These are phyloP conservation scores for Stenogyne calaminthoides DNA, from an alignment of 305 asterid genomes.

Conservation along the genomic window DNA sequence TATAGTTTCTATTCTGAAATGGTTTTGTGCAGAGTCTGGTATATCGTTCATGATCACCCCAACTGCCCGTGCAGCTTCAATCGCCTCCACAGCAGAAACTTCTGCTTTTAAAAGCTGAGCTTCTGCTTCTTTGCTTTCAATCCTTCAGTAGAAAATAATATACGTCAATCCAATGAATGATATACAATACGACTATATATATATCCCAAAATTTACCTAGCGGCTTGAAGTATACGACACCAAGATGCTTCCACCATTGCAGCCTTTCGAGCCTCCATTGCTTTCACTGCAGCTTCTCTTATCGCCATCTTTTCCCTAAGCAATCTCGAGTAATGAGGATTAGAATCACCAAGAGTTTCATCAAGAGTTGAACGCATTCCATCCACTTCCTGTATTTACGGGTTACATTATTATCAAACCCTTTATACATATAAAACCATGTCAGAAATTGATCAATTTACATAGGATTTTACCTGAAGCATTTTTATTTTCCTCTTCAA, in stretches of 20 bases:
- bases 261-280: slow-evolving; percentile 80
- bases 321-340: slow-evolving; percentile 84
- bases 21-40: slow-evolving; percentile 54
- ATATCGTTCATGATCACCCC: slow-evolving; percentile 83
- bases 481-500: slow-evolving; percentile 83
- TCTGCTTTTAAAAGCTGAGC: slow-evolving; percentile 60
- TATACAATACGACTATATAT: background rate
- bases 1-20: slow-evolving; percentile 50
- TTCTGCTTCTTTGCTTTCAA: slow-evolving; percentile 82
- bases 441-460: slow-evolving; percentile 1
- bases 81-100: slow-evolving; percentile 66
- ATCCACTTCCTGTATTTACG: slow-evolving; percentile 62
- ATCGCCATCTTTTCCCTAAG: slow-evolving; percentile 87
- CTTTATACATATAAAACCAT: background rate
- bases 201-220: slow-evolving; percentile 46
- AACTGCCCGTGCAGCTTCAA: slow-evolving; percentile 68
- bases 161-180: background rate
- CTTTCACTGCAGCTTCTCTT: slow-evolving; percentile 86
- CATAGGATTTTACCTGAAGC: slow-evolving; percentile 65
- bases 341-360: slow-evolving; percentile 88
- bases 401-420: slow-evolving; percentile 12
- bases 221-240: slow-evolving; percentile 92
- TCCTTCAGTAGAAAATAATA: slow-evolving; percentile 44
- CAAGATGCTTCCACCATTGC: slow-evolving; percentile 97
- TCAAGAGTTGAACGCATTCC: slow-evolving; percentile 90